Conservation (phyloP, 2,329 filamentous ascomycete species). For the Pezicula neosporulosa region DNA sequence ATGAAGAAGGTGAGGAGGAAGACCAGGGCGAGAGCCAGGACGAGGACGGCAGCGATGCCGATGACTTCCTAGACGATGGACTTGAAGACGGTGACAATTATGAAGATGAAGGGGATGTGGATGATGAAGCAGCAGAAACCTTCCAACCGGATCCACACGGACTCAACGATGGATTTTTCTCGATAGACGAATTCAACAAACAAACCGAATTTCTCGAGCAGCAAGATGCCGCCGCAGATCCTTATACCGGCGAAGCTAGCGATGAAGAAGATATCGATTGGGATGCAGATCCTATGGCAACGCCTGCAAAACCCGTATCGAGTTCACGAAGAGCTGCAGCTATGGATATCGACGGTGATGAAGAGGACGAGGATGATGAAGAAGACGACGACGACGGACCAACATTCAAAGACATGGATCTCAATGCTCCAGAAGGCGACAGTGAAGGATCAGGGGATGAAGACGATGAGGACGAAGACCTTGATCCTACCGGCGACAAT, state of each 20-base stretch:
- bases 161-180: conserved; percentile 97
- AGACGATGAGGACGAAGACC: conserved; percentile 51
- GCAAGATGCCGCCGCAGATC: conserved; percentile 75
- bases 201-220: conserved; percentile 87
- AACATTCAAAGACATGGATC: conserved; percentile 76
- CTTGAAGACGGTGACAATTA: conserved; percentile 31
- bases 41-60: conserved; percentile 33
- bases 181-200: conserved; percentile 95
- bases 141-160: conserved; percentile 74
- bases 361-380: conserved; percentile 45
- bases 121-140: conserved; percentile 47
- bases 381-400: conserved; percentile 75
- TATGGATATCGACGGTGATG: conserved; percentile 30
- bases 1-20: conserved; percentile 31
- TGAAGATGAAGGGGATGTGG: conserved; percentile 43
- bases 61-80: conserved; percentile 25
- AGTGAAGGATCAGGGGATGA: conserved; percentile 61
- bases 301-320: conserved; percentile 24
- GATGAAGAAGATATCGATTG: conserved; percentile 89
- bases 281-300: conserved; percentile 69
- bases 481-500: conserved; percentile 55
- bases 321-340: conserved; percentile 28
- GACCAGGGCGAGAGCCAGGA: conserved; percentile 32
- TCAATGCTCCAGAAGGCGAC: conserved; percentile 69
- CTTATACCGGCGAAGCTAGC: conserved; percentile 68